Evolutionary conservation across 768 basidiomycete genomes (phyloP), one percentile per base, ranked within the genome.

Genomic region (Boletus tomentosulus): DNA sequence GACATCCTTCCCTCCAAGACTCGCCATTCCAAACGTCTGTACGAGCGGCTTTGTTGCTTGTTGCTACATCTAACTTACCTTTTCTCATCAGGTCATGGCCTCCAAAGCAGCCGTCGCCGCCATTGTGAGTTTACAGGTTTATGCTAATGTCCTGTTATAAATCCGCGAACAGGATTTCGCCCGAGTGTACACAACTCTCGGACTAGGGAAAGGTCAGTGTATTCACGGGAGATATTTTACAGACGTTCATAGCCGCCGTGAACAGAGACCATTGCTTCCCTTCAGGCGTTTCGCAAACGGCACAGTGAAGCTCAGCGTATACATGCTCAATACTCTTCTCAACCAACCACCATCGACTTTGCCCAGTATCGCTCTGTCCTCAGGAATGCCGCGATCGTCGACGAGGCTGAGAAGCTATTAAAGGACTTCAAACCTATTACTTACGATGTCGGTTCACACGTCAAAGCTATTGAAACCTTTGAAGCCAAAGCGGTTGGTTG

Each of bases 211-310:
- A 78, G 90, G 91, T 90, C 28, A 27, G 41, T n/a, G 34, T 27
- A 1, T 24, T 44, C 38, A 37, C 15, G 12, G 7, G 16, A 37
- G 11, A 46, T 22, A 9, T 28, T 41, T 4, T 39, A 8, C 13
- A 16, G 15, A 46, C 4, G 44, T 54, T 61, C 25, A 65, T 48
- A 22, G 2, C 43, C 1, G 6, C 15, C 30, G 34, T 55, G 31
- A 52, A 24, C 72, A 93, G 92, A 98, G 78, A 95, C 96, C 63
- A 81, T 97, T 66, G 78, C 91, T 51, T 75, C 92, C 50, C 82
- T 99, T 48, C 90, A 92, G 71, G 88, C 90, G 38, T 98, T 99
- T 86, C 90, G 97, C 74, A 97, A 95, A 74, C 92, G 97, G 56
- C 85, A 96, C 73, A 76, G 77, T 61, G 92, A 98, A 51, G 96